Evolutionary conservation across 805 yeast species (phyloP).

Genomic region (Starmera dryadoides): DNA sequence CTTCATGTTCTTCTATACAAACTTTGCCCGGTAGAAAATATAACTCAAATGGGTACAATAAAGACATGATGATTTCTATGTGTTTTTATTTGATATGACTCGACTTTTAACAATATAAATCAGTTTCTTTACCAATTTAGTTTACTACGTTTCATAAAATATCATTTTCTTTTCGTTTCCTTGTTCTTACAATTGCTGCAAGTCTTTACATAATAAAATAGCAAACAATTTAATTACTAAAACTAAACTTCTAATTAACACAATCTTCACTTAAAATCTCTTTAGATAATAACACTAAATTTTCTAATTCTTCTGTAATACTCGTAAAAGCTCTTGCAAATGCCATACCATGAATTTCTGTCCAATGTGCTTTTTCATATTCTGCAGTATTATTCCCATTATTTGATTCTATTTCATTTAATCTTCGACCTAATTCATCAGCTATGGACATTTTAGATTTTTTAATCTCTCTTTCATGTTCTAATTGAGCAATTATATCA

Average conservation of each 20-base stretch:
- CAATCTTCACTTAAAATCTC: constrained; percentile 37
- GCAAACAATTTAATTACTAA: too few species aligned
- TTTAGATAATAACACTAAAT: constrained; percentile 28
- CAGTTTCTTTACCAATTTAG: too few species aligned
- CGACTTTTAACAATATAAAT: too few species aligned
- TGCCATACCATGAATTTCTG: constrained; percentile 41
- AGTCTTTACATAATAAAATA: too few species aligned
- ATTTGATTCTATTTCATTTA: constrained; percentile 4
- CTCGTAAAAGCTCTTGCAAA: constrained; percentile 41
- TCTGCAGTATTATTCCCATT: constrained; percentile 1
- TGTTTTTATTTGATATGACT: too few species aligned
- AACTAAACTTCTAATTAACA: neutral
- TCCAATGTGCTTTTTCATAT: constrained; percentile 32
- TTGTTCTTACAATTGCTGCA: too few species aligned
- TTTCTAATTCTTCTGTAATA: constrained; percentile 35
- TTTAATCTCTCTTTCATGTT: constrained; percentile 8
- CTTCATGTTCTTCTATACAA: too few species aligned
- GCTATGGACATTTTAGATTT: neutral
- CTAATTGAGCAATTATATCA: constrained; percentile 29
- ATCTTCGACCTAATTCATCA: constrained; percentile 7
- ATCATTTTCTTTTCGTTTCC: too few species aligned
- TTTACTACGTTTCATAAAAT: too few species aligned
- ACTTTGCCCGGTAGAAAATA: too few species aligned
- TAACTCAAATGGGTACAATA: too few species aligned
- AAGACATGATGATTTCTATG: too few species aligned